Percentiles rank a stretch among this genome's conserved stretches.
phyloP scores from a whole-genome alignment of 192 early-diverging fungal species.

The Gamsiella multidivaricata region DNA sequence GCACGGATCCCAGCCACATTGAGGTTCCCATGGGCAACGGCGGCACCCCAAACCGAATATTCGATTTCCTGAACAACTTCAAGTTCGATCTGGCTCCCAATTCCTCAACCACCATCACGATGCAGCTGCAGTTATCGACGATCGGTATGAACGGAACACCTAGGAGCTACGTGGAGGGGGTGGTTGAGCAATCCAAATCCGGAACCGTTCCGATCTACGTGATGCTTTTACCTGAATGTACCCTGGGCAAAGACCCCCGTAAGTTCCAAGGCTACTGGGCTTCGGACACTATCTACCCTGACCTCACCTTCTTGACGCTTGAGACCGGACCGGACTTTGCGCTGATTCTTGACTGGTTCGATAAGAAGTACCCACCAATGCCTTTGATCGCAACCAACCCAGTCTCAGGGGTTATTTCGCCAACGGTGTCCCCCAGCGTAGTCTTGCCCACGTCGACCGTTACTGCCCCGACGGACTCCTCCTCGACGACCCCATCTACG shows the following conservation, averaged over 20 bases:
- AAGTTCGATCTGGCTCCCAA: background rate
- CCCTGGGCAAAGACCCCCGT: background rate
- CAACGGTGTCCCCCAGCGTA: background rate
- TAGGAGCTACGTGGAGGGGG: no score
- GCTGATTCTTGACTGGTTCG: background rate
- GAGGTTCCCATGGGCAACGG: background rate
- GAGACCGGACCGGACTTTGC: slow-evolving; percentile 8
- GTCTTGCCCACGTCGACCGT: no score
- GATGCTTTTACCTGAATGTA: no score
- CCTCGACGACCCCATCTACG: no score
- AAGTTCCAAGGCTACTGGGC: background rate
- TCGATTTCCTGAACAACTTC: background rate
- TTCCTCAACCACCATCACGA: background rate
- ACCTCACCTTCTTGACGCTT: background rate
- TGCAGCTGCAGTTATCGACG: background rate
- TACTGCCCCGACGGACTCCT: no score
- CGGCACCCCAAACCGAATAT: background rate
- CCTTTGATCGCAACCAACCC: no score
- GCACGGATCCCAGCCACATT: no score
- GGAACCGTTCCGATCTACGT: no score
- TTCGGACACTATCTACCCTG: background rate
- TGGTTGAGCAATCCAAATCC: no score
- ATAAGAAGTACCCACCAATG: background rate
- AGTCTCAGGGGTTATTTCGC: background rate
- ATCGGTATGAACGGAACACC: no score